Evolutionary conservation across 148 eudicot species (phyloP).

Genomic region (Diospyros lotus): DNA sequence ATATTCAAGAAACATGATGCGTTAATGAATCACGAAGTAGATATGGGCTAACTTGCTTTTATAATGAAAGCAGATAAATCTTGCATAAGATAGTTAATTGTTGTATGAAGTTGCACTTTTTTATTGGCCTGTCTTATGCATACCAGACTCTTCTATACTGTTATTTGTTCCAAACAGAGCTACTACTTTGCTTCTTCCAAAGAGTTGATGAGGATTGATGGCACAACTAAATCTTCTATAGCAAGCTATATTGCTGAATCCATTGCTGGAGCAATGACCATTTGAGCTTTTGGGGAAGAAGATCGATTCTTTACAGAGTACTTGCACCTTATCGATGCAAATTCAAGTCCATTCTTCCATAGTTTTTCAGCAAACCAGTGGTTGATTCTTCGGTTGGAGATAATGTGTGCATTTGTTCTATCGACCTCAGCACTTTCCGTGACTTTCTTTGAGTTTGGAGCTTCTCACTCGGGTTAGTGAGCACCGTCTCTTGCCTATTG

Average conservation of each 20-base stretch:
- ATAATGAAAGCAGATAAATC: no score
- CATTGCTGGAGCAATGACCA: conserved; percentile 49
- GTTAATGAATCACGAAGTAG: no score
- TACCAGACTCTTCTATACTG: background rate
- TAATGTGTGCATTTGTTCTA: conserved; percentile 42
- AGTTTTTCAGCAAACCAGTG: conserved; percentile 52
- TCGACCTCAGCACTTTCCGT: conserved; percentile 43
- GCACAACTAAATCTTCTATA: conserved; percentile 53
- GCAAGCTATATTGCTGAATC: conserved; percentile 57
- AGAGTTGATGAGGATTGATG: conserved; percentile 60
- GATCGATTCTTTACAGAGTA: conserved; percentile 36
- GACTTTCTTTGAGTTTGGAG: conserved; percentile 31
- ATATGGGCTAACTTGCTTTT: no score
- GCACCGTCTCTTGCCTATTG: background rate
- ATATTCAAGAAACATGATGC: no score
- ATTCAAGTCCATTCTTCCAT: conserved; percentile 46
- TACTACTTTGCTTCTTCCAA: conserved; percentile 54
- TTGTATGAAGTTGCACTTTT: no score
- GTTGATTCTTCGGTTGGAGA: conserved; percentile 57
- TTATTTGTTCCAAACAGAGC: conserved; percentile 19
- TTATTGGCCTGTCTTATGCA: no score
- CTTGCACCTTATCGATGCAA: conserved; percentile 36
- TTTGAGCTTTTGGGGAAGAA: conserved; percentile 60
- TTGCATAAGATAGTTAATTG: no score
- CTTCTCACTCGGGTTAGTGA: conserved; percentile 34